Conservation (phyloP, 2,329 filamentous ascomycete genomes). For the Nemania serpens region DNA sequence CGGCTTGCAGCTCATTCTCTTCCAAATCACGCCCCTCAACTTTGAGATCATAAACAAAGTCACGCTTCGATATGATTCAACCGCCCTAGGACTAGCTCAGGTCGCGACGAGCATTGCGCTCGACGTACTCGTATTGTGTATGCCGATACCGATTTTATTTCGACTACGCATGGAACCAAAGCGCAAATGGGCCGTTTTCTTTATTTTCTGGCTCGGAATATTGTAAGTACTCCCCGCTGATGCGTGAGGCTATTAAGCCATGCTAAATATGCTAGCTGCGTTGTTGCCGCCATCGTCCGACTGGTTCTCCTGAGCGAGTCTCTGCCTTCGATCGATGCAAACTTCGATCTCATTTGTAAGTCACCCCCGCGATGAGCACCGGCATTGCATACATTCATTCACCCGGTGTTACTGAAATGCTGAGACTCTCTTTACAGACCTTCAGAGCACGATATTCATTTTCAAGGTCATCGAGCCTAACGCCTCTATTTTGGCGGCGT, state of each 20-base stretch:
- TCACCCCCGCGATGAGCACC: background rate
- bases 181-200: background rate
- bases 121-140: background rate
- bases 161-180: background rate
- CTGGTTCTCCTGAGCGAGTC: background rate
- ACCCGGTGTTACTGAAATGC: background rate
- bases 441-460: background rate
- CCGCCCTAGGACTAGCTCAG: background rate
- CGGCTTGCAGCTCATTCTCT: too few relatives aligned
- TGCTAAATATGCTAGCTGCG: background rate
- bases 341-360: background rate
- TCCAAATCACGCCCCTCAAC: too few relatives aligned
- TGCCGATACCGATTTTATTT: background rate
- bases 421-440: background rate
- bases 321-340: background rate
- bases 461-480: slow-evolving; percentile 17
- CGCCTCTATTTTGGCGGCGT: slow-evolving; percentile 24
- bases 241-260: background rate
- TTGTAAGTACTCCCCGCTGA: background rate
- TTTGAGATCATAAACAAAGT: background rate
- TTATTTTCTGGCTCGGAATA: background rate
- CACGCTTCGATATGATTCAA: background rate
- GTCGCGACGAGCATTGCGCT: background rate
- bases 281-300: slow-evolving; percentile 2
- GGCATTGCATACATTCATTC: too few relatives aligned